phyloP scores from a whole-genome alignment of 768 basidiomycete species.

The Peribolospora baueri region DNA sequence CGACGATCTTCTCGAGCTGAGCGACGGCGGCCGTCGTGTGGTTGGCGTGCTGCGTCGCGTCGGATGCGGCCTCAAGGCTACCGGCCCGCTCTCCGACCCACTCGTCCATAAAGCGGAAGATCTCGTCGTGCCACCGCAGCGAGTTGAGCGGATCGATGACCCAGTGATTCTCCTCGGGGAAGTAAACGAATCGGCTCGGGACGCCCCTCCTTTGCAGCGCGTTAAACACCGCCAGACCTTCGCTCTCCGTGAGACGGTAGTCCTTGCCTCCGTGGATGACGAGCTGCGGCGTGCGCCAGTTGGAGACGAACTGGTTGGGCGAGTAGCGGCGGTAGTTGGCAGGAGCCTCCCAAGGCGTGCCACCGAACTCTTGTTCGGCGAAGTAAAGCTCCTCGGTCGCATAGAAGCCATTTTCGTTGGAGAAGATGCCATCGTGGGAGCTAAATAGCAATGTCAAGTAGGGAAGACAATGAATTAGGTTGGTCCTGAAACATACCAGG shows the following conservation, averaged over 20 bases:
- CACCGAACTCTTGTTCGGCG: constrained; percentile 11
- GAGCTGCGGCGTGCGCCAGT: constrained; percentile 14
- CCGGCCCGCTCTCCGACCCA: constrained; percentile 15
- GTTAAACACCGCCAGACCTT: constrained; percentile 13
- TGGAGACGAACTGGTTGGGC: constrained; percentile 4
- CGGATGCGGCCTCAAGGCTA: too few relatives aligned
- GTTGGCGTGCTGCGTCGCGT: too few relatives aligned
- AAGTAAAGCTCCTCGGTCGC: constrained; percentile 51
- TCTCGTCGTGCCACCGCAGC: constrained; percentile 64
- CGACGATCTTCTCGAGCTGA: too few relatives aligned
- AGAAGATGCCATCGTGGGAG: constrained; percentile 81
- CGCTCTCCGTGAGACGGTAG: constrained; percentile 7
- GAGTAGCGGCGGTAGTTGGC: constrained; percentile 10
- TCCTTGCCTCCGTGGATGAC: constrained; percentile 14
- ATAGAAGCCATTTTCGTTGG: constrained; percentile 53
- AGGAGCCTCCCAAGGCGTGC: constrained; percentile 11
- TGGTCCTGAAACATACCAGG: neutral
- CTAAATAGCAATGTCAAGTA: too few relatives aligned
- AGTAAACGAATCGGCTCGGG: constrained; percentile 30
- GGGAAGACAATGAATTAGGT: too few relatives aligned
- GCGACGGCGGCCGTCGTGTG: too few relatives aligned
- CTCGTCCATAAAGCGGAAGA: constrained; percentile 62
- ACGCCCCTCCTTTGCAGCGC: constrained; percentile 12
- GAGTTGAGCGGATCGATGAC: constrained; percentile 43
- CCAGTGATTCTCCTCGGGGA: constrained; percentile 87